Evolutionary conservation across 805 yeast genomes (phyloP), one percentile per base, ranked within the genome.

Genomic region (Teunomyces funiuensis): DNA sequence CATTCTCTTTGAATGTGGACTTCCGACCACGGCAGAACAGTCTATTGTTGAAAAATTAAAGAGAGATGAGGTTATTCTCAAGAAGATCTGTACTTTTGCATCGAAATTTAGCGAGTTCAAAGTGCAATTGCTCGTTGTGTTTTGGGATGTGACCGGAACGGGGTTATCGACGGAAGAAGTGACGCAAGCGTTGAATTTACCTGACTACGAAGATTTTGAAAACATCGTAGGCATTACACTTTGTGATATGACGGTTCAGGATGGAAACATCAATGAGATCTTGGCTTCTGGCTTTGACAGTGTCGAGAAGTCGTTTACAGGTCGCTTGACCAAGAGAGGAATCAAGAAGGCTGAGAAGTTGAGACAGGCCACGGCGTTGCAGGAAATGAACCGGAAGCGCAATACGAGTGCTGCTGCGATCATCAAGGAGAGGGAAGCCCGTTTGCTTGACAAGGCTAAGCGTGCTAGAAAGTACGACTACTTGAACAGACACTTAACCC

Each of bases 1-100:
- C 39, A 40, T 82, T 4, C 46, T 82, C 3, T 66, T 80, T 50
- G 82, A 79, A 47, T 68, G 81, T 47, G 85, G 85, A 2, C 23
- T 17, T 13, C 30, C 27, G 3, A 50, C 63, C 2, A 51, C 57
- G 15, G 40, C 49, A 6, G 52, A 44, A 7, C 33, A 13, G 6
- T 43, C 51, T 3, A 51, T 69, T 7, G 39, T 46, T n/a, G 56
- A 52, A 5, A 75, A 73, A 45, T 52, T 74, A 18, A 41, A 41
- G 8, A 37, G 64, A n/a, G 81, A 76, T 44, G 51, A 62, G 17
- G 44, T 45, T 4, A 58, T 65, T 6, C 55, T 77, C 25, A 49
- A 45, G 11, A 69, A 69, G 43, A 55, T 74, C 3, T 41, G 66
- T 5, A 53, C 63, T 14, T 53, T 69, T 15, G 50, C 68, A n/a